Percentiles rank a stretch among this genome's conserved stretches.
phyloP scores from a whole-genome alignment of 768 basidiomycete genomes.

The Pilatotrama ljubarskyi region DNA sequence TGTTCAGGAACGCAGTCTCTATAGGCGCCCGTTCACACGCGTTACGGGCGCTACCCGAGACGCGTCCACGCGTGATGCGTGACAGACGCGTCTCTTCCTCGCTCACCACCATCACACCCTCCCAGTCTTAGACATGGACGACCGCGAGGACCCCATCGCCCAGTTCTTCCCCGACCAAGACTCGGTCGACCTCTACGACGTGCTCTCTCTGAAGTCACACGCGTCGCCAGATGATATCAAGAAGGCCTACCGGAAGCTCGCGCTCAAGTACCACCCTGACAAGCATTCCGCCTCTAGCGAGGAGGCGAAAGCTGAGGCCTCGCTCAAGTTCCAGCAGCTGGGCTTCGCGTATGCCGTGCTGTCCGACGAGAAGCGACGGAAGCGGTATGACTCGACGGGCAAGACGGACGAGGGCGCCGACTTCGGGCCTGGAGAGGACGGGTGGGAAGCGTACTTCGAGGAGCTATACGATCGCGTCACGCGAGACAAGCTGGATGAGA shows the following conservation, averaged over 20 bases:
- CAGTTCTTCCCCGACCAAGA: conserved; percentile 80
- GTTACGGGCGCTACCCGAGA: neutral
- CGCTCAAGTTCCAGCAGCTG: conserved; percentile 85
- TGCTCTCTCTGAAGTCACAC: conserved; percentile 56
- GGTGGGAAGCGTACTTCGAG: conserved; percentile 96
- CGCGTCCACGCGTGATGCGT: conserved; percentile 21
- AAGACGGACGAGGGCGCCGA: conserved; percentile 80
- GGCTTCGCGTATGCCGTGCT: conserved; percentile 93
- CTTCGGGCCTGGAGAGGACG: conserved; percentile 70
- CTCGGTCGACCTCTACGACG: conserved; percentile 73
- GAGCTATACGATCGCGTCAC: conserved; percentile 87
- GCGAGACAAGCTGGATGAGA: conserved; percentile 82
- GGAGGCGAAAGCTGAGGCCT: conserved; percentile 63
- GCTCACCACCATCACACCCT: conserved; percentile 14
- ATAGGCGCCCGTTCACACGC: neutral
- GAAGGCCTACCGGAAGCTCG: conserved; percentile 82
- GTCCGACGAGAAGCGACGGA: conserved; percentile 71
- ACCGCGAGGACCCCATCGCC: conserved; percentile 61
- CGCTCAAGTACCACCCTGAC: conserved; percentile 86
- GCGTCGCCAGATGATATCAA: conserved; percentile 70
- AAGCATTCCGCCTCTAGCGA: conserved; percentile 70
- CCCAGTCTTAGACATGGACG: conserved; percentile 49
- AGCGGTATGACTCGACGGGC: conserved; percentile 84
- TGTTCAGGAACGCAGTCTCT: conserved; percentile 4
- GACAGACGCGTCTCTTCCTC: conserved; percentile 27